Percentiles rank a stretch among this genome's conserved stretches.
These are phyloP conservation scores for Trifolium dubium DNA, from an alignment of 306 rosid genomes.

Conservation along the genomic window DNA sequence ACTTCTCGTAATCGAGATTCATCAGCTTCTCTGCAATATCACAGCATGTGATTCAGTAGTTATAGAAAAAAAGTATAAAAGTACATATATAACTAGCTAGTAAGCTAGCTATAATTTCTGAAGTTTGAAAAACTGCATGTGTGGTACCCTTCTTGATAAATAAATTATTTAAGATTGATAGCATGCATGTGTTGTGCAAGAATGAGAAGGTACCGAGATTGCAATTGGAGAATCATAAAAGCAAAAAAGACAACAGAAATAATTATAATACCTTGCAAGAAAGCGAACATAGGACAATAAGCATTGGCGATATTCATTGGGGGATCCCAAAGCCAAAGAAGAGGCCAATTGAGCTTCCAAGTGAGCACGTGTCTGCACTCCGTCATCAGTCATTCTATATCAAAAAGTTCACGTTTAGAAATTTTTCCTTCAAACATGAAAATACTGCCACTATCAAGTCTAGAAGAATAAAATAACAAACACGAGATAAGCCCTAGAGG, in stretches of 20 bases:
- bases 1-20: conserved; percentile 95
- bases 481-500: conserved; percentile 12
- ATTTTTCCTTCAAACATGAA: conserved; percentile 1
- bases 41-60: conserved; percentile 4
- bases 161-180: conserved; percentile 1
- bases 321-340: conserved; percentile 84
- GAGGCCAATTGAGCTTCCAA: conserved; percentile 95
- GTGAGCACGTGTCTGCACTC: conserved; percentile 97
- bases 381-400: conserved; percentile 88
- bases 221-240: conserved; percentile 29
- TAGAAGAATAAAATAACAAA: background rate
- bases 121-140: background rate
- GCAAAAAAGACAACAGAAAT: conserved; percentile 1
- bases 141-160: background rate
- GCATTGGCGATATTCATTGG: conserved; percentile 94
- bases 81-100: background rate
- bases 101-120: background rate
- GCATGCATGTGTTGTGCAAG: conserved; percentile 5
- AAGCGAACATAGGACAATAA: conserved; percentile 84
- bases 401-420: conserved; percentile 39
- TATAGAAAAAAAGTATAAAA: background rate
- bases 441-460: conserved; percentile 2
- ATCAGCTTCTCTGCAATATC: conserved; percentile 90
- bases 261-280: conserved; percentile 75
- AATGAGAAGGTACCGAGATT: conserved; percentile 12